Evolutionary conservation across 139 green algal genomes (phyloP).

Genomic region (Auxenochlorella pyrenoidosa): DNA sequence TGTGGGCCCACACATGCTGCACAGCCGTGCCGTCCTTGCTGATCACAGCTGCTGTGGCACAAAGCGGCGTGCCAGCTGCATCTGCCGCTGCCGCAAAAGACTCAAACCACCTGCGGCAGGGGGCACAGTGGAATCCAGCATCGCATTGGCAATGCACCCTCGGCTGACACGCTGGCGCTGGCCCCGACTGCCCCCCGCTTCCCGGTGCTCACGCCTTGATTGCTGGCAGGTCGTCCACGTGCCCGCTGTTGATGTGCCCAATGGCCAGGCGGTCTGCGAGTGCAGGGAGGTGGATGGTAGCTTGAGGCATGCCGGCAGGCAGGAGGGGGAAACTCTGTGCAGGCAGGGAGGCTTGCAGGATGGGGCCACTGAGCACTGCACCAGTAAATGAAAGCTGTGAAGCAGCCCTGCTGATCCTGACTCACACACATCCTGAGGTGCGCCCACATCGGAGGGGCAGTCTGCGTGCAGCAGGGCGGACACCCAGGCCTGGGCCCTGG

Average conservation of each 20-base stretch:
- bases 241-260: not conserved
- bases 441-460: not conserved
- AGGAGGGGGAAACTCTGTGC: too few relatives aligned
- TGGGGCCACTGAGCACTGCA: not conserved
- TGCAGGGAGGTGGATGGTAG: not conserved
- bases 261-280: not conserved
- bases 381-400: not conserved
- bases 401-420: not conserved
- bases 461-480: not conserved
- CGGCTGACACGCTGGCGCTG: too few relatives aligned
- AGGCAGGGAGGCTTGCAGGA: not conserved
- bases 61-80: too few relatives aligned
- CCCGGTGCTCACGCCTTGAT: slow-evolving; percentile 14
- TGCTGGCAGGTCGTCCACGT: not conserved
- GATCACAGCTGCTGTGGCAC: too few relatives aligned
- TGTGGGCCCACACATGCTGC: too few relatives aligned
- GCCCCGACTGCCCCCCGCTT: too few relatives aligned
- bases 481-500: not conserved
- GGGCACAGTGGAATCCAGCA: too few relatives aligned
- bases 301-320: not conserved
- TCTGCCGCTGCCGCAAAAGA: too few relatives aligned
- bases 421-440: not conserved
- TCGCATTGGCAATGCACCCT: too few relatives aligned
- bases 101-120: too few relatives aligned
- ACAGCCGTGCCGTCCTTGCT: too few relatives aligned